A percentile compares a stretch with the other conserved stretches of the same genome.
phyloP scores from a whole-genome alignment of 371 early-diverging fungal species.

The Sporodiniella umbellata region DNA sequence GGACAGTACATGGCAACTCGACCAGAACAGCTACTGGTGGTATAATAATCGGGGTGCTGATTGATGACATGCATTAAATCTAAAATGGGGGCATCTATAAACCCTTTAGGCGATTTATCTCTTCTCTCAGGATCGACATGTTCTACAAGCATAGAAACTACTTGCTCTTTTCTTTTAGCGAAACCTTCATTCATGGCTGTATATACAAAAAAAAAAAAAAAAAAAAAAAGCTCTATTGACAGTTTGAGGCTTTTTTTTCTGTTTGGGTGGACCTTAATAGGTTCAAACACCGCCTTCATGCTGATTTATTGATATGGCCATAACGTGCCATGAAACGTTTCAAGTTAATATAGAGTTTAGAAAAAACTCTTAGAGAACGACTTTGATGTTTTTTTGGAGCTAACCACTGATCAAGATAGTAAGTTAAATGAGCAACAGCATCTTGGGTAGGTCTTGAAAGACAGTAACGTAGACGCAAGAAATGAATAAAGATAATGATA shows the following conservation, averaged over 20 bases:
- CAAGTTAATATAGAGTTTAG: conserved; percentile 46
- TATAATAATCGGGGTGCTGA: conserved; percentile 64
- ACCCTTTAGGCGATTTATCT: conserved; percentile 65
- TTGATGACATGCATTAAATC: conserved; percentile 67
- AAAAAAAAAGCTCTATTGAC: neutral
- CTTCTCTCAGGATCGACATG: conserved; percentile 50
- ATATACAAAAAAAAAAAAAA: conserved; percentile 1
- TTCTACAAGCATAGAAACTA: conserved; percentile 44
- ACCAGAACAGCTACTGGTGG: conserved; percentile 63
- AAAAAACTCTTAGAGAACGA: neutral
- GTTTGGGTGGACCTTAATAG: neutral
- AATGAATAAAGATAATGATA: conserved; percentile 76
- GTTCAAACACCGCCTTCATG: neutral
- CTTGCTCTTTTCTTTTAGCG: conserved; percentile 27
- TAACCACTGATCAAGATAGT: conserved; percentile 48
- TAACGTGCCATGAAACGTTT: conserved; percentile 53
- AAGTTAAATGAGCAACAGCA: conserved; percentile 51
- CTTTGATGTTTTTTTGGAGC: conserved; percentile 5
- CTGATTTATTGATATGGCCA: conserved; percentile 11
- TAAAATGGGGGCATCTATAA: conserved; percentile 57
- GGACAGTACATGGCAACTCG: conserved; percentile 57
- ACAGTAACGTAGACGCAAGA: conserved; percentile 78
- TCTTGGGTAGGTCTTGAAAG: conserved; percentile 62
- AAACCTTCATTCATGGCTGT: neutral
- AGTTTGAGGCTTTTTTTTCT: neutral